Percentiles rank a stretch among this genome's conserved stretches.
Evolutionary conservation across 352 stramenopile genomes (phyloP).

Genomic region (Phytophthora cajani): DNA sequence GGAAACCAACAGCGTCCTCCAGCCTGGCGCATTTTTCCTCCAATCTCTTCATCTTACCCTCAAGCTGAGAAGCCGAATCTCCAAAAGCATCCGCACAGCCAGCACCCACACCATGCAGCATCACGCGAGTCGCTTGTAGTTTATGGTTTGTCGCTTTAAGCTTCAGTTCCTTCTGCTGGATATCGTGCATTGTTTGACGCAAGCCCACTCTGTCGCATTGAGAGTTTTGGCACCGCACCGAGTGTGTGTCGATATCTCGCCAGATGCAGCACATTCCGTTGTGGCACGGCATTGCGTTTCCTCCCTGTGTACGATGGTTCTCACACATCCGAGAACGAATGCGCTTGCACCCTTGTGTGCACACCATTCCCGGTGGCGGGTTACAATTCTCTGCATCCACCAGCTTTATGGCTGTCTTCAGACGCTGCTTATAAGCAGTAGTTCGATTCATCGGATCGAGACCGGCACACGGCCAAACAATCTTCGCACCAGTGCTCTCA

Average conservation of each 20-base stretch:
- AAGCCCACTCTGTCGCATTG: constrained; percentile 69
- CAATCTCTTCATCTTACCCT: constrained; percentile 27
- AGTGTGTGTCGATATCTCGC: constrained; percentile 67
- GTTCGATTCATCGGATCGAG: constrained; percentile 5
- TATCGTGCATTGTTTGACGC: constrained; percentile 71
- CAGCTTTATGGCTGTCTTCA: constrained; percentile 59
- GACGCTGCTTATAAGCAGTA: constrained; percentile 47
- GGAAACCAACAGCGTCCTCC: constrained; percentile 30
- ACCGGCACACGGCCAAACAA: constrained; percentile 27
- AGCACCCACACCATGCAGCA: neutral
- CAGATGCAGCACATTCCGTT: constrained; percentile 66
- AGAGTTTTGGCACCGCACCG: constrained; percentile 60
- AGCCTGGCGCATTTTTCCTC: constrained; percentile 23
- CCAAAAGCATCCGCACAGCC: neutral
- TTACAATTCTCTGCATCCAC: constrained; percentile 67
- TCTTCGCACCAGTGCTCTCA: neutral
- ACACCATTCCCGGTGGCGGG: constrained; percentile 53
- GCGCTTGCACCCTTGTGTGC: constrained; percentile 48
- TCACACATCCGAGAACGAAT: constrained; percentile 67
- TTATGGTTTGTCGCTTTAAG: constrained; percentile 18
- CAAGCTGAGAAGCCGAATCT: constrained; percentile 10
- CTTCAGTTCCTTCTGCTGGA: constrained; percentile 42
- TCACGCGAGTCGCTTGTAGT: constrained; percentile 7
- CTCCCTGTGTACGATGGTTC: constrained; percentile 32
- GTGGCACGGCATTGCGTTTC: constrained; percentile 43